phyloP scores from a whole-genome alignment of 345 rosid species.

The Hibiscus syriacus region DNA sequence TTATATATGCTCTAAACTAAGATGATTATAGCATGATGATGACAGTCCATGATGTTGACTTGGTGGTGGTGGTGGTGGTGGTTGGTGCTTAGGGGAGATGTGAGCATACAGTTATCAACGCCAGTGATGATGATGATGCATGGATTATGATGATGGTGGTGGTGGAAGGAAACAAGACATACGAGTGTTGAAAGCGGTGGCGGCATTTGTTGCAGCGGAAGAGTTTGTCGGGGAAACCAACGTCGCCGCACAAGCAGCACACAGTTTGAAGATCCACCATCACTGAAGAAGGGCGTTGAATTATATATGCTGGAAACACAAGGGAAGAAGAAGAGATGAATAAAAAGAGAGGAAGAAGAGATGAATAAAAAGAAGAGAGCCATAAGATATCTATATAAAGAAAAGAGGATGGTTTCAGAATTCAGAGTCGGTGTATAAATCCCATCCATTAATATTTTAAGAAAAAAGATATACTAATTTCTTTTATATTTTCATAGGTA shows the following conservation, averaged over 20 bases:
- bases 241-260: conserved; percentile 99
- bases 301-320: not conserved
- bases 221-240: conserved; percentile 91
- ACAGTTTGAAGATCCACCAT: conserved; percentile 85
- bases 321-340: not conserved
- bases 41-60: not conserved
- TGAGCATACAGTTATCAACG: conserved; percentile 12
- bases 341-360: not conserved
- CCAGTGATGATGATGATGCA: conserved; percentile 1
- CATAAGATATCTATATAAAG: conserved; percentile 4
- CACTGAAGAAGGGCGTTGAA: not conserved
- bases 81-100: conserved; percentile 18
- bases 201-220: conserved; percentile 88
- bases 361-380: conserved; percentile 11
- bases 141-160: not conserved
- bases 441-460: not conserved
- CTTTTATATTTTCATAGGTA: conserved; percentile 24
- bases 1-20: not conserved
- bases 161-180: conserved; percentile 12
- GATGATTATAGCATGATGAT: not conserved
- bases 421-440: not conserved
- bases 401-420: conserved; percentile 5
- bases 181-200: conserved; percentile 90
- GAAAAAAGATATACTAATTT: not conserved
- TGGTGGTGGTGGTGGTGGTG: conserved; percentile 6